phyloP scores from a whole-genome alignment of 2,329 filamentous ascomycete species.

The Trichothecium roseum region DNA sequence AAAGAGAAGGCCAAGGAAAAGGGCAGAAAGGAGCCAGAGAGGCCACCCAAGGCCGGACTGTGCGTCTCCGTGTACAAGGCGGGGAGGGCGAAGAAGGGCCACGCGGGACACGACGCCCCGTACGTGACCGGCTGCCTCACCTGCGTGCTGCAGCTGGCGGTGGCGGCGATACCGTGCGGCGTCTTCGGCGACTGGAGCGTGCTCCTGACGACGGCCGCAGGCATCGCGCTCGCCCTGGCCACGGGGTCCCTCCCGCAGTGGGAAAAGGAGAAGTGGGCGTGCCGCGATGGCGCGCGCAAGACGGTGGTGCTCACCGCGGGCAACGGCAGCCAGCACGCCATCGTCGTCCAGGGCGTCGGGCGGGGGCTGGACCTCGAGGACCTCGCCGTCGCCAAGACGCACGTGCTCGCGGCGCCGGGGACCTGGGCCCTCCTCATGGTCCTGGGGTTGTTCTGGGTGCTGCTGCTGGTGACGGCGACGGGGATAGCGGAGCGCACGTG shows the following conservation, averaged over 20 bases:
- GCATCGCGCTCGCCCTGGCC: not conserved
- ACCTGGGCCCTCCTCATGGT: constrained; percentile 12
- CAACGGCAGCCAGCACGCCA: constrained; percentile 27
- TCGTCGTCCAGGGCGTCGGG: constrained; percentile 23
- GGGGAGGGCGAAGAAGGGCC: constrained; percentile 9
- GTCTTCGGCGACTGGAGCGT: not conserved
- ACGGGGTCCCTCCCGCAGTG: constrained; percentile 2
- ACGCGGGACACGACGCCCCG: constrained; percentile 15
- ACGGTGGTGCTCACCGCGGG: constrained; percentile 17
- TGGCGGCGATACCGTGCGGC: constrained; percentile 1
- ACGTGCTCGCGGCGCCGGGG: not conserved
- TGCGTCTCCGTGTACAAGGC: too few relatives aligned
- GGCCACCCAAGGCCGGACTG: too few relatives aligned
- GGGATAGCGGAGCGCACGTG: constrained; percentile 25
- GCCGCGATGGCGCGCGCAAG: not conserved
- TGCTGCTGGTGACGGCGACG: constrained; percentile 26
- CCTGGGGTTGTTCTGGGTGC: constrained; percentile 24
- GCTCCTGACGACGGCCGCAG: not conserved
- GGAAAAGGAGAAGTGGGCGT: constrained; percentile 3
- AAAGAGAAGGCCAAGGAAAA: too few relatives aligned
- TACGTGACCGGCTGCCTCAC: not conserved
- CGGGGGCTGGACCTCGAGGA: constrained; percentile 28
- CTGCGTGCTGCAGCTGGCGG: not conserved
- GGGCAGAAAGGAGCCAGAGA: not conserved
- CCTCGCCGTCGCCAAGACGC: constrained; percentile 23